Conservation (phyloP, 129 eudicot species). For the Dittrichia graveolens region DNA sequence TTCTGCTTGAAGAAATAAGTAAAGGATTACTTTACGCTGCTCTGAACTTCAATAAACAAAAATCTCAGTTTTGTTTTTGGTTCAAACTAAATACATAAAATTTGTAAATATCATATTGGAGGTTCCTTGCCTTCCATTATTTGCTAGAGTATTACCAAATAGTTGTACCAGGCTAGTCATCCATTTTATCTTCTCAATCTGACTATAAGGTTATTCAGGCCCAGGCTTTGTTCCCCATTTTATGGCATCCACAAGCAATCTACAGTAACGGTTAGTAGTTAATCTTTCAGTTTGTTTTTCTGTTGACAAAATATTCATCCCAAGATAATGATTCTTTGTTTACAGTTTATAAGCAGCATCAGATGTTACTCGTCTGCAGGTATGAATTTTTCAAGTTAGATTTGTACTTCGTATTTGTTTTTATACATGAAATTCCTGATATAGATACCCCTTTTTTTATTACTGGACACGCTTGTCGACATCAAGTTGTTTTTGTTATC, state of each 20-base stretch:
- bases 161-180: slow-evolving; percentile 14
- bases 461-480: neutral
- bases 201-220: slow-evolving; percentile 59
- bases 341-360: slow-evolving; percentile 57
- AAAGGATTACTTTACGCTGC: slow-evolving; percentile 9
- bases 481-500: slow-evolving; percentile 13
- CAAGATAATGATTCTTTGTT: slow-evolving; percentile 29
- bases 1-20: slow-evolving; percentile 7
- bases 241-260: slow-evolving; percentile 41
- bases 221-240: slow-evolving; percentile 29
- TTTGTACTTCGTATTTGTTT: slow-evolving; percentile 16
- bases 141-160: slow-evolving; percentile 13
- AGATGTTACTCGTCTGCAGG: slow-evolving; percentile 83
- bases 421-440: slow-evolving; percentile 15
- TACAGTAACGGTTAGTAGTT: slow-evolving; percentile 57
- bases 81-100: neutral
- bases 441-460: neutral
- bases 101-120: slow-evolving; percentile 3
- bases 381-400: slow-evolving; percentile 19
- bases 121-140: slow-evolving; percentile 14
- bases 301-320: slow-evolving; percentile 16
- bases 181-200: slow-evolving; percentile 32
- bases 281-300: slow-evolving; percentile 6
- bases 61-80: neutral
- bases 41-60: slow-evolving; percentile 16